Evolutionary conservation across 768 basidiomycete genomes (phyloP).

Genomic region (Hydnomerulius pinastri): DNA sequence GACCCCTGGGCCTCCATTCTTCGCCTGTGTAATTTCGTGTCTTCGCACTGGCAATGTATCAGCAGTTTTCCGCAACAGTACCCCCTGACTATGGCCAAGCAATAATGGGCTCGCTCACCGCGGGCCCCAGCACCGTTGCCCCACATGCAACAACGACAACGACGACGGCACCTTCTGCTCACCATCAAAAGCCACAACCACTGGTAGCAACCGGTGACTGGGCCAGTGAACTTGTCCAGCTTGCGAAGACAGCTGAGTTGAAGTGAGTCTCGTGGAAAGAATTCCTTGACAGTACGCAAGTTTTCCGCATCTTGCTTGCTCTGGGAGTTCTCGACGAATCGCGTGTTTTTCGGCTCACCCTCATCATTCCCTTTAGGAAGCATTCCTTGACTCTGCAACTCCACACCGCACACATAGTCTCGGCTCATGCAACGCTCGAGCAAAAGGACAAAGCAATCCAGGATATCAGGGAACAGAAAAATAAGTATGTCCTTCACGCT

Average conservation of each 20-base stretch:
- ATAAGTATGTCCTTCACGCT: constrained; percentile 55
- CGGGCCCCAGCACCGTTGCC: constrained; percentile 35
- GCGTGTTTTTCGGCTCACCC: constrained; percentile 11
- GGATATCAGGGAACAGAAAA: constrained; percentile 82
- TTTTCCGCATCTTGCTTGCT: neutral
- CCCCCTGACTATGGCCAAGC: constrained; percentile 37
- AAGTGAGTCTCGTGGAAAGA: constrained; percentile 55
- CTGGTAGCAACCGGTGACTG: constrained; percentile 82
- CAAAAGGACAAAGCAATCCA: constrained; percentile 78
- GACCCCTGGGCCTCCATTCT: constrained; percentile 34
- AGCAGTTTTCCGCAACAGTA: constrained; percentile 35
- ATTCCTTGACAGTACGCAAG: neutral
- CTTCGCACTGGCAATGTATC: constrained; percentile 33
- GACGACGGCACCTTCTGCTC: constrained; percentile 13
- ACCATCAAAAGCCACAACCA: constrained; percentile 40
- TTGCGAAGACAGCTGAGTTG: constrained; percentile 85
- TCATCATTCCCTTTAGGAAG: constrained; percentile 49
- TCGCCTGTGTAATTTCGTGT: constrained; percentile 23
- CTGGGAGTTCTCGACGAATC: neutral
- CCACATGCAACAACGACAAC: constrained; percentile 32
- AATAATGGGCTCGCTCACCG: constrained; percentile 32
- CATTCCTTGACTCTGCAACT: constrained; percentile 82
- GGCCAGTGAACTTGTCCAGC: constrained; percentile 83
- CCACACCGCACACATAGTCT: constrained; percentile 85
- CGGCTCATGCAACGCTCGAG: constrained; percentile 78